These are phyloP conservation scores for Sclerotinia minor DNA, from an alignment of 2,329 filamentous ascomycete genomes.

Conservation along the genomic window DNA sequence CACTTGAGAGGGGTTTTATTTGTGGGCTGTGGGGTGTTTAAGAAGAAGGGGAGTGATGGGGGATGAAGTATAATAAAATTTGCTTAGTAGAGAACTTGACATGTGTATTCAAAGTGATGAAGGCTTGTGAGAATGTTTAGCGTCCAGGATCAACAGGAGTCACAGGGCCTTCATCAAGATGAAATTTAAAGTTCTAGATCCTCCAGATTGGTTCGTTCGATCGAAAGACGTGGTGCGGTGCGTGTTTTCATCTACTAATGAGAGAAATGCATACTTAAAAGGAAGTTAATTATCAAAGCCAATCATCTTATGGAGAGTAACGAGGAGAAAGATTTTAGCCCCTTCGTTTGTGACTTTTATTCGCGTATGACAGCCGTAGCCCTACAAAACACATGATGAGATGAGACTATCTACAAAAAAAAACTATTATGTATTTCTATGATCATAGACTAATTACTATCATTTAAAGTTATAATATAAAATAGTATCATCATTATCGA, in stretches of 20 bases:
- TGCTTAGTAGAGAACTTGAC: conserved; percentile 3
- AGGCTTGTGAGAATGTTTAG: not conserved
- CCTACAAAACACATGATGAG: not conserved
- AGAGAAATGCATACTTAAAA: not conserved
- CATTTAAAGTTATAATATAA: too few relatives aligned
- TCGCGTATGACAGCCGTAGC: conserved; percentile 4
- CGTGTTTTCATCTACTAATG: not conserved
- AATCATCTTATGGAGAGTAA: too few relatives aligned
- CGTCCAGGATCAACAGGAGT: not conserved
- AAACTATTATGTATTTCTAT: too few relatives aligned
- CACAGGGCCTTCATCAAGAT: not conserved
- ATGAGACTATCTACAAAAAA: not conserved
- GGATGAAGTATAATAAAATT: not conserved
- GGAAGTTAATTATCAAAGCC: too few relatives aligned
- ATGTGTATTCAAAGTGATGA: not conserved
- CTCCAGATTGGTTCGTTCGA: not conserved
- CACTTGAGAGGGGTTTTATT: conserved; percentile 20
- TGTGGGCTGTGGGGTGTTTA: conserved; percentile 14
- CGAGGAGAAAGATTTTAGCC: not conserved
- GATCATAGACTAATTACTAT: too few relatives aligned
- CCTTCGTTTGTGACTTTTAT: conserved; percentile 6
- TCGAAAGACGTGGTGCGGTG: not conserved
- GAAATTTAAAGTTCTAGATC: not conserved
- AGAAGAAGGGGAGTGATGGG: not conserved
- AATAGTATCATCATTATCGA: too few relatives aligned